A percentile compares a stretch with the other conserved stretches of the same genome.
These are phyloP conservation scores for Pythium phragmiticola DNA, from an alignment of 352 stramenopile species.

Conservation along the genomic window DNA sequence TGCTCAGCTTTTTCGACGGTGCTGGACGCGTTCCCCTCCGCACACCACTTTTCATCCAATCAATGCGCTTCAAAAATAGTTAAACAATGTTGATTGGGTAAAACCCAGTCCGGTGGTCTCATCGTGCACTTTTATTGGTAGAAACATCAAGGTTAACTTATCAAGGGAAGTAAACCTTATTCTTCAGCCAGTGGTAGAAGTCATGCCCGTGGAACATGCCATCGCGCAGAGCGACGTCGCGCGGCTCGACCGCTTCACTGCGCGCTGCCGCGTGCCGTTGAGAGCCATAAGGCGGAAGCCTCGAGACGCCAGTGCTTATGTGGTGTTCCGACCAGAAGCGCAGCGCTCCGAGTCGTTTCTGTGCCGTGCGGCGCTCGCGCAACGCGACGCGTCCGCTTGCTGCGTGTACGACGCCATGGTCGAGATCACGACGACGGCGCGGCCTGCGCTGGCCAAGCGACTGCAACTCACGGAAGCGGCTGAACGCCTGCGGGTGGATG, in stretches of 20 bases:
- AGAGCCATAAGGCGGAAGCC: conserved; percentile 31
- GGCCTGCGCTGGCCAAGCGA: conserved; percentile 1
- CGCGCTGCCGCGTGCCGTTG: conserved; percentile 49
- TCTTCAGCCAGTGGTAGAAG: neutral
- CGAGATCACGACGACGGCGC: conserved; percentile 2
- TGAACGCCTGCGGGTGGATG: neutral
- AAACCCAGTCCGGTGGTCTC: conserved; percentile 14
- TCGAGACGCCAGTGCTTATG: conserved; percentile 38
- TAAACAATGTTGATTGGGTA: conserved; percentile 17
- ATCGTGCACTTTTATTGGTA: conserved; percentile 16
- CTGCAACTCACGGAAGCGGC: neutral
- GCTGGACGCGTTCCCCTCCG: conserved; percentile 25
- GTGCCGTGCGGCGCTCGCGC: conserved; percentile 41
- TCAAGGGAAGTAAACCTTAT: neutral
- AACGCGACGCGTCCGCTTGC: neutral
- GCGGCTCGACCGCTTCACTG: conserved; percentile 50
- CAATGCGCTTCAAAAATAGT: neutral
- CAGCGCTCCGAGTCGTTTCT: conserved; percentile 17
- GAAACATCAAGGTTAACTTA: conserved; percentile 1
- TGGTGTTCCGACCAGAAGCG: conserved; percentile 14
- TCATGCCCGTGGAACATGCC: conserved; percentile 22
- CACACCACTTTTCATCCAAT: conserved; percentile 21
- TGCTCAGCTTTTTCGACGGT: conserved; percentile 21
- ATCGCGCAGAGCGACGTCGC: conserved; percentile 23
- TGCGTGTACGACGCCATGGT: conserved; percentile 12